A percentile compares a stretch with the other conserved stretches of the same genome.
Evolutionary conservation across 768 basidiomycete species (phyloP).

Genomic region (Termitomyces sp.): DNA sequence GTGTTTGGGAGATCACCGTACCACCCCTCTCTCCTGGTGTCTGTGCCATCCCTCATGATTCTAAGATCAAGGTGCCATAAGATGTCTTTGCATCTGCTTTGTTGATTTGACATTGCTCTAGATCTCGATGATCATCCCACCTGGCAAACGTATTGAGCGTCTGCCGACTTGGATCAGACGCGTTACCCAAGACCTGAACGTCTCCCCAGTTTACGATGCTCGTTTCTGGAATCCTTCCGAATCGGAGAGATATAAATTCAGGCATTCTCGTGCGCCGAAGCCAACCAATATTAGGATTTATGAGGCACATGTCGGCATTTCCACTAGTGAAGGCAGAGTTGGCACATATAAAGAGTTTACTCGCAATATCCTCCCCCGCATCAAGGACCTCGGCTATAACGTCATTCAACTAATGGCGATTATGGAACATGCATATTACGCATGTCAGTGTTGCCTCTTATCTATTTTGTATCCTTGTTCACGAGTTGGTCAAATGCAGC

Average conservation of each 20-base stretch:
- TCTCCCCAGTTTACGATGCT: slow-evolving; percentile 92
- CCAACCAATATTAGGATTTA: slow-evolving; percentile 77
- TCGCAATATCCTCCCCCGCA: slow-evolving; percentile 74
- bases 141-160: slow-evolving; percentile 81
- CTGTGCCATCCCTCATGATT: slow-evolving; percentile 89
- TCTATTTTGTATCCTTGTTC: not conserved
- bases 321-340: slow-evolving; percentile 79
- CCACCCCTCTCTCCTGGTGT: slow-evolving; percentile 62
- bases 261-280: slow-evolving; percentile 64
- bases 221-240: slow-evolving; percentile 97
- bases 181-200: slow-evolving; percentile 87
- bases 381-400: slow-evolving; percentile 91
- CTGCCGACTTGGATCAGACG: slow-evolving; percentile 92
- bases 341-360: slow-evolving; percentile 98
- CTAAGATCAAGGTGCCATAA: slow-evolving; percentile 79
- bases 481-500: slow-evolving; percentile 38
- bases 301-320: slow-evolving; percentile 98
- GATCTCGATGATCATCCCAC: slow-evolving; percentile 89
- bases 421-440: slow-evolving; percentile 98
- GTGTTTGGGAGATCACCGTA: slow-evolving; percentile 84
- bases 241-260: slow-evolving; percentile 72
- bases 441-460: slow-evolving; percentile 53
- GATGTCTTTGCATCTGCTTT: not conserved
- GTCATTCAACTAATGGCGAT: slow-evolving; percentile 97
- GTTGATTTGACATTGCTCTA: slow-evolving; percentile 23